Evolutionary conservation across 257 asterid genomes (phyloP), one percentile per base, ranked within the genome.

Genomic region (Primulina huaijiensis): DNA sequence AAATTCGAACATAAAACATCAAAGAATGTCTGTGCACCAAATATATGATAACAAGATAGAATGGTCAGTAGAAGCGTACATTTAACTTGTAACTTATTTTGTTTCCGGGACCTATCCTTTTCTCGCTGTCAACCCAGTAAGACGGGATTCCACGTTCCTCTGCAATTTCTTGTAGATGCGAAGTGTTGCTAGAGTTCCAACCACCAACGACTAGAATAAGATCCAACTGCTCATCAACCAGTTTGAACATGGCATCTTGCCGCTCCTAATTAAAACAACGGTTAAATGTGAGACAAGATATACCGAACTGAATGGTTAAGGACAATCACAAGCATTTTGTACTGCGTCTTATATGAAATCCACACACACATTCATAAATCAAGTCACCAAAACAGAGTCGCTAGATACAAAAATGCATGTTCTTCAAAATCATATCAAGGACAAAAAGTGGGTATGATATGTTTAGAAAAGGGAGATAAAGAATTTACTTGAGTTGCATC

Each of bases 101-200:
- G 89, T 89, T 88, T 78, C 96, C 99, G 61, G 97, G 99, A 35
- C 98, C 97, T 53, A 94, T 71, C 78, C 97, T 89, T 85, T 78
- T 76, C 87, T 84, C 96, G 38, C 83, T 82, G 84, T 94, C 99
- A 30, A 94, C 71, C 99, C 99, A 94, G 72, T 89, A 94, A 12
- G 99, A 94, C 67, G 99, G 97, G 73, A 94, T 94, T 71, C 88
- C 96, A 33, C 88, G 95, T 34, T 77, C 88, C 85, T 94, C 99
- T 9, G 97, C 87, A 57, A 94, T 94, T 83, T 94, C 99, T 80
- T 89, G 99, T 59, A 94, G 86, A 75, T 91, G 99, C 4, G 99
- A 91, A 61, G 99, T 91, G 93, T 94, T 94, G 81, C 99, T 94
- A 17, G 99, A 91, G 95, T 94, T 91, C 98, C 97, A 94, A 23